Base-by-base conservation (phyloP, 176 grass and related monocot genomes). In the Oryza punctata region DNA sequence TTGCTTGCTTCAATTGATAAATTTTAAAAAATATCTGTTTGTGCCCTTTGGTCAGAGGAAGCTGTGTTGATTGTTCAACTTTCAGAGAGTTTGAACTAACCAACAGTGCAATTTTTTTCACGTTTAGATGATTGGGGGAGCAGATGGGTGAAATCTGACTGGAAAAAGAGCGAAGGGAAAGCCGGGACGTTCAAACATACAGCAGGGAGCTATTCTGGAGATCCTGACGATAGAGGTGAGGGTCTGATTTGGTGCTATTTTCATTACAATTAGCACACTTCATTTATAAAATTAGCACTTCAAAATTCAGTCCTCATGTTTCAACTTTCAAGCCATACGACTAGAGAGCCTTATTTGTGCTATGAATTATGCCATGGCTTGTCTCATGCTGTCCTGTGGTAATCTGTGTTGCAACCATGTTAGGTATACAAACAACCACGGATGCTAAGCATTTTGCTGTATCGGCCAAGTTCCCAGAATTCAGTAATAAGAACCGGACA, bases 61-160 rank as follows among this genome's bases (percentile, higher is more conserved):
- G 5, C 6, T 19, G 46, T 18, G 44, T 1, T 33, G 63, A n/a
- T 70, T 14, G 27, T 64, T 72, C 10, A 37, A 15, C 41, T 72
- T 65, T 37, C 6, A 19, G 23, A 50, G 57, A 50, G n/a, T 16
- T 13, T 15, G 21, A 40, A 7, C 47, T 49, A 38, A 32, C 49
- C 41, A 6, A 3, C 26, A 57, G 27, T 30, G 25, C 16, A 41
- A 2, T 41, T 0, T 41, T 84, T 30, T 38, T 60, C 50, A 64
- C 38, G 23, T 40, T 68, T 80, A 97, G 91, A 97, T 86, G 94
- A 71, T 10, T 97, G 94, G 94, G 85, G 88, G 52, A 78, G 63
- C 74, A 80, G 87, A 63, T 97, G 91, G 94, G 94, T 94, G 82
- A 97, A 82, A 90, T 97, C 94, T 14, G 91, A 97, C 73, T 97